Evolutionary conservation across 1,284 basidiomycete species (phyloP).

Genomic region (Pholiota adiposa): DNA sequence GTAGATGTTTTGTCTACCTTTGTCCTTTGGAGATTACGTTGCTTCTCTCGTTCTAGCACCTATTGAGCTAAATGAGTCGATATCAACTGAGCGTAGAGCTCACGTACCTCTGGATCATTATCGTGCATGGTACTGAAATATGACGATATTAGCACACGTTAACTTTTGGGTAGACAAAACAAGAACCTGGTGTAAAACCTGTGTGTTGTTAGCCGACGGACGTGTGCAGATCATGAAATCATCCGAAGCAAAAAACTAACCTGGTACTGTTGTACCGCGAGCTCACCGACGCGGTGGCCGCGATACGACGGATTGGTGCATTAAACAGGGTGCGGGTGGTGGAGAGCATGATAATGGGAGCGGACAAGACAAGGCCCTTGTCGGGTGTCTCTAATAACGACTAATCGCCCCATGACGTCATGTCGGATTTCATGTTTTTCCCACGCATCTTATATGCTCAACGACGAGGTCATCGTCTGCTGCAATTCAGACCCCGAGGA

Average conservation of each 20-base stretch:
- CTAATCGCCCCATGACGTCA: conserved; percentile 4
- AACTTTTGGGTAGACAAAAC: neutral
- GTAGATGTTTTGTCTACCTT: conserved; percentile 56
- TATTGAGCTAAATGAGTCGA: conserved; percentile 24
- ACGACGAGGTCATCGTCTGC: neutral
- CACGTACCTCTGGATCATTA: conserved; percentile 59
- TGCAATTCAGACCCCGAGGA: neutral
- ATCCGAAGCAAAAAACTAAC: conserved; percentile 8
- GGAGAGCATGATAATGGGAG: conserved; percentile 10
- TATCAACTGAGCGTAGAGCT: neutral
- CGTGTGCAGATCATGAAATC: neutral
- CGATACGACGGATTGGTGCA: neutral
- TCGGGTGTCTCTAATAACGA: neutral
- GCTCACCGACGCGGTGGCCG: conserved; percentile 1
- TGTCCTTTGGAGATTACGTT: conserved; percentile 48
- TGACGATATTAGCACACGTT: neutral
- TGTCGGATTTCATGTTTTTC: neutral
- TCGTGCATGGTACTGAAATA: conserved; percentile 61
- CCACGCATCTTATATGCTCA: neutral
- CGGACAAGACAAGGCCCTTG: conserved; percentile 1
- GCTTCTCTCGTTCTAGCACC: conserved; percentile 62
- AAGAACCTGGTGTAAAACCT: conserved; percentile 19
- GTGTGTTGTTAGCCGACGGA: neutral
- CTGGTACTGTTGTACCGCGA: conserved; percentile 23
- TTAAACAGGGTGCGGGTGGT: conserved; percentile 6